phyloP scores from a whole-genome alignment of 2,329 filamentous ascomycete species.

The Clarireedia homoeocarpa region DNA sequence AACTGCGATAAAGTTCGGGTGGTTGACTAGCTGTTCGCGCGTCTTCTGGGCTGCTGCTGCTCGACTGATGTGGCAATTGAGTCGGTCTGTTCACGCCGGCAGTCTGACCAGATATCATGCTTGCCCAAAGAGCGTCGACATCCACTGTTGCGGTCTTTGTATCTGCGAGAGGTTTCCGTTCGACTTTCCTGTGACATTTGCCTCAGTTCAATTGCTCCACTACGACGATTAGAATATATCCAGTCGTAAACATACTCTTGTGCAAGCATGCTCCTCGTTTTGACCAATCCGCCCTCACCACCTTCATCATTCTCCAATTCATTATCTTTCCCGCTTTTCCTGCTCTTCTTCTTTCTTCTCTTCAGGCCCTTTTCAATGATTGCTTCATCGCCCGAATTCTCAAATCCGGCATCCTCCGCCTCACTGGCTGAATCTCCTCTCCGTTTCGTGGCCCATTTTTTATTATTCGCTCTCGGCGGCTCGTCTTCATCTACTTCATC shows the following conservation, averaged over 20 bases:
- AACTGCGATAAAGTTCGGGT: slow-evolving; percentile 6
- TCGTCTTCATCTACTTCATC: slow-evolving; percentile 30
- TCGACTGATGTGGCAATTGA: background rate
- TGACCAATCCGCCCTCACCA: slow-evolving; percentile 58
- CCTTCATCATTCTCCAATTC: slow-evolving; percentile 48
- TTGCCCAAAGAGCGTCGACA: slow-evolving; percentile 62
- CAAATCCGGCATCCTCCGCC: slow-evolving; percentile 43
- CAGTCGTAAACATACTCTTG: slow-evolving; percentile 42
- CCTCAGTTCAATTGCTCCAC: slow-evolving; percentile 1
- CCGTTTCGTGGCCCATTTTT: slow-evolving; percentile 25
- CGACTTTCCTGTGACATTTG: slow-evolving; percentile 13
- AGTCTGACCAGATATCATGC: slow-evolving; percentile 46
- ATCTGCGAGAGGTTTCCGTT: slow-evolving; percentile 23
- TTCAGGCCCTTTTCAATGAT: slow-evolving; percentile 54
- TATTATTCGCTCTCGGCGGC: background rate
- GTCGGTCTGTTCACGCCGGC: background rate
- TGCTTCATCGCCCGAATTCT: slow-evolving; percentile 66
- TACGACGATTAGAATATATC: background rate
- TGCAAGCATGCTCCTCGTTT: slow-evolving; percentile 64
- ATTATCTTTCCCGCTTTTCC: slow-evolving; percentile 38
- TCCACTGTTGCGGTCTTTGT: slow-evolving; percentile 50
- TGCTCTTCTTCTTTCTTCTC: slow-evolving; percentile 40
- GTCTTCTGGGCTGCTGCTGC: slow-evolving; percentile 3
- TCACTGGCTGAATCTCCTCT: slow-evolving; percentile 29
- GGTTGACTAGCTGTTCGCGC: background rate